These are phyloP conservation scores for Leptomonas seymouri DNA, from an alignment of 208 protist species.

Conservation along the genomic window DNA sequence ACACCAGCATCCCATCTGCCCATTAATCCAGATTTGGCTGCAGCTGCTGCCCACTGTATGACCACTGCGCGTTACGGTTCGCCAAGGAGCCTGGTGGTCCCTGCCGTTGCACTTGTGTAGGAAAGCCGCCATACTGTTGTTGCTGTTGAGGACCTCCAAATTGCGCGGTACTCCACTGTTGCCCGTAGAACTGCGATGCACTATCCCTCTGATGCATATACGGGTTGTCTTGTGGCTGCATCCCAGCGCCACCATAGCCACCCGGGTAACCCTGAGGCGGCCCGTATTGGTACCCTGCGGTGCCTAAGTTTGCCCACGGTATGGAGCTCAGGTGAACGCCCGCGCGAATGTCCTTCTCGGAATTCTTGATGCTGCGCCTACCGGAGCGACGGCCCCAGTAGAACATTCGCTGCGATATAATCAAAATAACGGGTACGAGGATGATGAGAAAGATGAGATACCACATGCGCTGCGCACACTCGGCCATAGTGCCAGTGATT, in stretches of 20 bases:
- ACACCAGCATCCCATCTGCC: constrained; percentile 1
- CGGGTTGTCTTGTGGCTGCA: background rate
- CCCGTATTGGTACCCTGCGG: constrained; percentile 12
- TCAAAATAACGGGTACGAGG: constrained; percentile 61
- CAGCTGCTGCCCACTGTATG: constrained; percentile 1
- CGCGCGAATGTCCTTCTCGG: constrained; percentile 75
- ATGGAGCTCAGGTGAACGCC: constrained; percentile 39
- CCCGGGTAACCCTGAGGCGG: constrained; percentile 17
- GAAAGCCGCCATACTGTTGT: constrained; percentile 15
- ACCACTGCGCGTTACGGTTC: constrained; percentile 12
- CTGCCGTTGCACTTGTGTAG: constrained; percentile 10
- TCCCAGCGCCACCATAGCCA: constrained; percentile 1
- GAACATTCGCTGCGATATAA: constrained; percentile 56
- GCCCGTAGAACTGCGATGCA: constrained; percentile 1
- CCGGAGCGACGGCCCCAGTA: constrained; percentile 54
- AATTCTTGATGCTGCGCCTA: constrained; percentile 39
- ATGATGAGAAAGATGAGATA: constrained; percentile 88
- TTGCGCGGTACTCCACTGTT: constrained; percentile 1
- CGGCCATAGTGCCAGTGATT: constrained; percentile 30
- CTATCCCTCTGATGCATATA: background rate
- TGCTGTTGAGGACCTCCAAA: constrained; percentile 11
- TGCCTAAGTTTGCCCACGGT: constrained; percentile 21
- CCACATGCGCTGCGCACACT: constrained; percentile 72
- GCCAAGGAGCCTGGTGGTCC: background rate
- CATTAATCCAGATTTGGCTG: background rate